Evolutionary conservation across 495 filamentous ascomycete species (phyloP), one percentile per base, ranked within the genome.

Genomic region (Chaetomium fimeti): DNA sequence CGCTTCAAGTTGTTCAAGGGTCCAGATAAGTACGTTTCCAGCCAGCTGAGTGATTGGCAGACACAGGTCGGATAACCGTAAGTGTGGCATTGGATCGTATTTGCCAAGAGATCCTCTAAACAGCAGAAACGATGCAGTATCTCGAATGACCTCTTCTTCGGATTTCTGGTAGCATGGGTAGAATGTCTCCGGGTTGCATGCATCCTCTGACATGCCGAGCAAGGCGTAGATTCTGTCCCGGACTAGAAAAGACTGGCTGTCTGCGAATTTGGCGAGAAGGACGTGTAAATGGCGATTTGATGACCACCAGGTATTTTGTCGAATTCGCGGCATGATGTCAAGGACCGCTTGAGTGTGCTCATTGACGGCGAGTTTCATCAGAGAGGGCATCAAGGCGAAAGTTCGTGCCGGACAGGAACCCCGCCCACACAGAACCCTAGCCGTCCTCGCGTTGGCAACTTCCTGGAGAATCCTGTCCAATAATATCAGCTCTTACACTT

Each of bases 151-250:
- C 53, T 56, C 4, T 18, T 38, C 16, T 0, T 40, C 16, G n/a
- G 8, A 3, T 25, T 38, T 56, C 18, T 38, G 13, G 18, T 56
- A 56, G 29, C 53, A 38, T 15, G 53, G 53, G 24, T 56, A 56
- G 11, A 56, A 56, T 22, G 8, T 38, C 5, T 24, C 7, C 3
- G 53, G 32, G 1, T 56, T 16, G 36, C 51, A 29, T 20, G 62
- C 51, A 57, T 67, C 65, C 6, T 67, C 64, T 25, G 72, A 67
- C 29, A 78, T 72, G 3, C 71, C 70, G 0, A 78, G 66, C 25
- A 78, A 43, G 7, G 76, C 76, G 60, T 77, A 79, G 0, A 79
- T 68, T 0, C 59, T 71, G 59, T 79, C 77, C 8, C 73, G 70
- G 0, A 45, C 24, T n/a, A 75, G 62, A 1, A n/a, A 66, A 0